Base-by-base conservation (phyloP, 1,284 basidiomycete species). In the Cryptococcus sp. region DNA sequence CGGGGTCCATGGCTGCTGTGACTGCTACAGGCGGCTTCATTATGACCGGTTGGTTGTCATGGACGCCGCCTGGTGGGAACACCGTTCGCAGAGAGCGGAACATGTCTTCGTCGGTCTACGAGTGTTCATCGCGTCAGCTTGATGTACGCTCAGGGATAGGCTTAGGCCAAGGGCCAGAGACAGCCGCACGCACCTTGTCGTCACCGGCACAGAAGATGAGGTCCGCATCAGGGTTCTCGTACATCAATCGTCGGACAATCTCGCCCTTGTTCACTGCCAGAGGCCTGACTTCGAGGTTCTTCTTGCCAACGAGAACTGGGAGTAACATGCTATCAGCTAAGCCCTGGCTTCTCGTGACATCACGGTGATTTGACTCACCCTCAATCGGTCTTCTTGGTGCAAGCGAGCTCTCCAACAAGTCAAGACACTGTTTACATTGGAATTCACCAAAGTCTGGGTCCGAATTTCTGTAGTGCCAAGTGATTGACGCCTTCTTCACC, bases 121-220 rank as follows among this genome's bases (percentile, higher is more conserved):
- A 39, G 16, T 50, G 13, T 22, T 60, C 13, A 53, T 22, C 11
- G 20, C 25, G 35, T 50, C 20, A 59, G 25, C 10, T 27, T 20
- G 25, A 3, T 25, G 17, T 25, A 16, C 31, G 47, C 17, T 40
- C 52, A 25, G 54, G 27, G 47, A 6, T 53, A 42, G 53, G 25
- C 17, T 47, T 19, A 31, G 25, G 38, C 23, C 38, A n/a, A 19
- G 17, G 58, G 39, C 16, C 19, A 15, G 27, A 40, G 50, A 51
- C 7, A 19, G 50, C 40, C 17, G n/a, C 60, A 72, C 82, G 61
- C 56, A 91, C 91, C 86, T 97, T 97, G 82, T 98, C 95, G 74
- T 98, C 95, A 53, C 95, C 95, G 0, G 92, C 94, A 76, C 95
- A 98, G 81, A 98, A 94, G 72, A 97, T 85, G 75, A 97, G 95